Evolutionary conservation across 2,329 filamentous ascomycete species (phyloP).

Genomic region (Clarireedia hainanense): DNA sequence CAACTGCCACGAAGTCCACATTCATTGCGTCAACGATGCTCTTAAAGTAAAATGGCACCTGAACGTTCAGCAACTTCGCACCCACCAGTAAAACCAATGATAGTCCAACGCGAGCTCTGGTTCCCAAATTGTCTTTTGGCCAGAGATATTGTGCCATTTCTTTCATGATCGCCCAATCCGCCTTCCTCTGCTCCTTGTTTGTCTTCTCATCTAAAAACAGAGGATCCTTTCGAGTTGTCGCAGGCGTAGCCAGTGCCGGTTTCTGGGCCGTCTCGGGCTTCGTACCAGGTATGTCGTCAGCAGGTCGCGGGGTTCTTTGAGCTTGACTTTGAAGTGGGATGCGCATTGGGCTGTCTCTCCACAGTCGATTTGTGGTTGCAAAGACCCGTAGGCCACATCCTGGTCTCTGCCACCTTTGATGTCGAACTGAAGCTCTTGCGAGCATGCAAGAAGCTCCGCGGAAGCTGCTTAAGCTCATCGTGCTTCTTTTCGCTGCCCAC

Average conservation of each 20-base stretch:
- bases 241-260: constrained; percentile 12
- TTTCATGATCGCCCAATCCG: constrained; percentile 97
- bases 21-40: constrained; percentile 97
- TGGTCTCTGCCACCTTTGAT: constrained; percentile 19
- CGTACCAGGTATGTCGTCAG: constrained; percentile 17
- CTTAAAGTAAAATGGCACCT: constrained; percentile 99
- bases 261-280: constrained; percentile 22
- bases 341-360: constrained; percentile 18
- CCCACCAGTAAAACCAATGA: constrained; percentile 80
- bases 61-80: constrained; percentile 92
- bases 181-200: constrained; percentile 84
- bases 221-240: constrained; percentile 38
- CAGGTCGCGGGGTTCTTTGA: constrained; percentile 15
- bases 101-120: constrained; percentile 75
- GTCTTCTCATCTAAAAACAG: constrained; percentile 59
- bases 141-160: constrained; percentile 96
- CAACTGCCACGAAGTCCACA: constrained; percentile 76
- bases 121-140: constrained; percentile 81
- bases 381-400: constrained; percentile 23
- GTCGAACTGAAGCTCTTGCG: constrained; percentile 16
- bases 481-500: constrained; percentile 9
- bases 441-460: constrained; percentile 24
- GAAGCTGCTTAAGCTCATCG: constrained; percentile 26
- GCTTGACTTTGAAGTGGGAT: constrained; percentile 17
- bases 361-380: constrained; percentile 20